A percentile compares a stretch with the other conserved stretches of the same genome.
Conservation (phyloP, 345 rosid genomes). For the Acer saccharum region DNA sequence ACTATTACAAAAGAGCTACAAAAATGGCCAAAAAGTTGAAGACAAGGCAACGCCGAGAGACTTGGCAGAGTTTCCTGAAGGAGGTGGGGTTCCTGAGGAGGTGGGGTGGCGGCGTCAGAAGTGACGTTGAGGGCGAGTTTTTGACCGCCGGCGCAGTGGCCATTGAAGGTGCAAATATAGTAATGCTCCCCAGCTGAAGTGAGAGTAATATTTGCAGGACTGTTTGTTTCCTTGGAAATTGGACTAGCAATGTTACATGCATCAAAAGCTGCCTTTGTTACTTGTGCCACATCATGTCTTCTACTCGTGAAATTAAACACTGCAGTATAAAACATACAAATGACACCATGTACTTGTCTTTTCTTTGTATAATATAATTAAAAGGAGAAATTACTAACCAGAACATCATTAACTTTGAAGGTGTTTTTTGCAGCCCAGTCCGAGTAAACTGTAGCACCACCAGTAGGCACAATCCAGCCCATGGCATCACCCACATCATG, state of each 20-base stretch:
- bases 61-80: slow-evolving; percentile 41
- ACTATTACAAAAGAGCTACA: no score
- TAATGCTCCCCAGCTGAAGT: slow-evolving; percentile 36
- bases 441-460: slow-evolving; percentile 25
- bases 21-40: no score
- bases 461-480: slow-evolving; percentile 46
- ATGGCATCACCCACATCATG: slow-evolving; percentile 38
- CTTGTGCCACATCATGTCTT: slow-evolving; percentile 46
- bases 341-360: not conserved
- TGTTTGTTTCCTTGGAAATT: slow-evolving; percentile 6
- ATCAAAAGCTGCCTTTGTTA: slow-evolving; percentile 35
- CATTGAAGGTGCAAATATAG: slow-evolving; percentile 36
- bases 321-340: slow-evolving; percentile 1
- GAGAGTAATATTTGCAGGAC: slow-evolving; percentile 37
- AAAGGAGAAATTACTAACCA: slow-evolving; percentile 24
- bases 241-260: slow-evolving; percentile 40
- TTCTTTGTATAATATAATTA: not conserved
- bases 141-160: slow-evolving; percentile 49
- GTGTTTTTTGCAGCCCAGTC: slow-evolving; percentile 50
- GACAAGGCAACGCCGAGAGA: not conserved
- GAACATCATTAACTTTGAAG: slow-evolving; percentile 48
- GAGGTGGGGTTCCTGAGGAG: slow-evolving; percentile 40
- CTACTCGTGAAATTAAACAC: slow-evolving; percentile 46
- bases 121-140: slow-evolving; percentile 29
- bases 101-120: not conserved